Evolutionary conservation across 202 grass and related monocot genomes (phyloP), one percentile per base, ranked within the genome.

Genomic region (Bolboschoenoplectus hybrid): DNA sequence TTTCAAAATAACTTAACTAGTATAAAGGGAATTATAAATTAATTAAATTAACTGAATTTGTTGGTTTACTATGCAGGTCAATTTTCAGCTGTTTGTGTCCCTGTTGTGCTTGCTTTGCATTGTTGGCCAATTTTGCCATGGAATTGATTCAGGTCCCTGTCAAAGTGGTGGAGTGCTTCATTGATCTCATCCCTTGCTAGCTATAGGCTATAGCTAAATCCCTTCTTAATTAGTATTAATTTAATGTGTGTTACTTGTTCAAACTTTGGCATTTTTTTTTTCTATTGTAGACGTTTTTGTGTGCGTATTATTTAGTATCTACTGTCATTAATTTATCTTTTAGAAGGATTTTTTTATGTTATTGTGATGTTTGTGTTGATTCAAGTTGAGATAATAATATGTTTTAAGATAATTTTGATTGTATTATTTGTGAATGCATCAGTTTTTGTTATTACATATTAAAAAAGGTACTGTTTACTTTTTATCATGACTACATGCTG

Each of bases 161-260:
- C 61, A 83, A 88, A 64, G 88, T 87, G 50, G 63, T 92, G 63
- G 66, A 89, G 41, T 92, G 83, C 71, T 91, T 89, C 82, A 91
- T 88, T 75, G 88, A 86, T 90, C 81, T 86, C 82, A 91, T 93
- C 45, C 91, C 91, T 56, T 89, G 92, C 73, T 93, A 89, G 57
- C 12, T 52, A 26, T 26, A 26, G 26, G 6, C 6, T 36, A 74
- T 26, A 26, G 17, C 38, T 58, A 17, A 2, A 12, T 58, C 6
- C 32, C 13, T 76, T 55, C 0, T 38, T 39, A 52, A 5, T 26
- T 26, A 26, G 26, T 26, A 26, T 26, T 26, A 9, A 36, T 10
- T 76, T 53, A 51, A 52, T 74, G 0, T 53, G 9, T 76, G 19
- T 0, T 36, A 47, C 26, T 76, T 52, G 2, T 72, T 72, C 43